Percentiles rank a stretch among this genome's conserved stretches.
phyloP scores from a whole-genome alignment of 768 basidiomycete genomes.

The Crassisporium funariophilum region DNA sequence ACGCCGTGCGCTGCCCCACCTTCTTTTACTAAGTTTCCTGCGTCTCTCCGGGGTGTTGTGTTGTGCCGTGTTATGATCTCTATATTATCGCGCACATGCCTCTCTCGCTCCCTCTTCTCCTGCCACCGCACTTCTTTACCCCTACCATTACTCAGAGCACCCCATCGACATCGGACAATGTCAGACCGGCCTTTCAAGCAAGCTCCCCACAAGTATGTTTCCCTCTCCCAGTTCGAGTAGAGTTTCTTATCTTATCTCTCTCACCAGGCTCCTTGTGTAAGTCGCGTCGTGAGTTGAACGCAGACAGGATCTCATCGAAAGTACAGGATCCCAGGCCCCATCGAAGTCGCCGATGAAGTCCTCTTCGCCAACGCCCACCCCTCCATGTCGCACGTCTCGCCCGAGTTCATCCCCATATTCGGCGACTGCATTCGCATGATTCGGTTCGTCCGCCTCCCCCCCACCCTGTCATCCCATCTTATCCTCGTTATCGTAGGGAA shows the following conservation, averaged over 20 bases:
- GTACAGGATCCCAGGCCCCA: constrained; percentile 65
- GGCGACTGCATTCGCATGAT: constrained; percentile 89
- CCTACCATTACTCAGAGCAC: no score
- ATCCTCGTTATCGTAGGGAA: constrained; percentile 44
- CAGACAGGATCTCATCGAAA: constrained; percentile 11
- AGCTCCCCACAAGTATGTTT: constrained; percentile 41
- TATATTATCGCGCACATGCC: no score
- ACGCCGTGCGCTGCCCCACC: no score
- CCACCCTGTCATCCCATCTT: constrained; percentile 6
- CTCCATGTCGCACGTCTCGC: constrained; percentile 84
- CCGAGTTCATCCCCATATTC: constrained; percentile 86
- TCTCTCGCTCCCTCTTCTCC: neutral
- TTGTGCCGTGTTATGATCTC: no score
- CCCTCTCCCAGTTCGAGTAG: neutral
- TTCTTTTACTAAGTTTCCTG: no score
- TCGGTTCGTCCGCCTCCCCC: constrained; percentile 39
- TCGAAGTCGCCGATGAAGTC: constrained; percentile 67
- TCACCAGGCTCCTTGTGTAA: constrained; percentile 52
- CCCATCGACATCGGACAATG: no score
- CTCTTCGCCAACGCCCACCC: constrained; percentile 94
- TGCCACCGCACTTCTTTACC: no score
- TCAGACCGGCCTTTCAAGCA: constrained; percentile 24
- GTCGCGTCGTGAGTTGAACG: constrained; percentile 14
- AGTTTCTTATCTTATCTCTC: constrained; percentile 9
- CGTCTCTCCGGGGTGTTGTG: no score